A percentile compares a stretch with the other conserved stretches of the same genome.
phyloP scores from a whole-genome alignment of 352 stramenopile species.

The Plasmopara halstedii region DNA sequence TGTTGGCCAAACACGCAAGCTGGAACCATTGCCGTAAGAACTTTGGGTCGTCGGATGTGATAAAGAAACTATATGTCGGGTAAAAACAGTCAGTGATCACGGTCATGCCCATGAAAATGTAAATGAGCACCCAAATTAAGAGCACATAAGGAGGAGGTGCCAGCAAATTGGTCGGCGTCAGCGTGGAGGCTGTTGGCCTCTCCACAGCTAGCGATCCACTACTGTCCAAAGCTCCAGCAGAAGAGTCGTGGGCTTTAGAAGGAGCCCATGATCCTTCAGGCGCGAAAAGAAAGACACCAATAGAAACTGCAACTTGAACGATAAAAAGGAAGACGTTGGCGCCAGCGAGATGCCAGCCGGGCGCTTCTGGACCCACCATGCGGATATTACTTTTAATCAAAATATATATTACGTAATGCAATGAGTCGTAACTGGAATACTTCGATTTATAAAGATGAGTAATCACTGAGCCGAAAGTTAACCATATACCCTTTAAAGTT shows the following conservation, averaged over 20 bases:
- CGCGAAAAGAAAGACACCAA: slow-evolving; percentile 22
- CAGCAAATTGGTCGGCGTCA: slow-evolving; percentile 28
- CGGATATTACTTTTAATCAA: neutral
- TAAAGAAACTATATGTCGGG: slow-evolving; percentile 49
- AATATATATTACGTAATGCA: slow-evolving; percentile 1
- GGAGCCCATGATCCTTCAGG: slow-evolving; percentile 26
- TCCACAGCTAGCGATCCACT: slow-evolving; percentile 14
- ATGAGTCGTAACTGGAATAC: slow-evolving; percentile 4
- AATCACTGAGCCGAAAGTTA: slow-evolving; percentile 11
- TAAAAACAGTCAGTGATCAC: slow-evolving; percentile 47
- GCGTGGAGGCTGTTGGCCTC: slow-evolving; percentile 15
- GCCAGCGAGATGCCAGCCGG: slow-evolving; percentile 16
- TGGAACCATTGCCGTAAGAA: slow-evolving; percentile 49
- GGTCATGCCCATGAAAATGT: slow-evolving; percentile 34
- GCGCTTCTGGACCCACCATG: slow-evolving; percentile 15
- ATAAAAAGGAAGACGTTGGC: slow-evolving; percentile 29
- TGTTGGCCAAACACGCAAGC: slow-evolving; percentile 43
- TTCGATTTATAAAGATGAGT: slow-evolving; percentile 8
- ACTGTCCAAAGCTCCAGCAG: slow-evolving; percentile 13
- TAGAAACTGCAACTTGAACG: slow-evolving; percentile 17
- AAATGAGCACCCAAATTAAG: slow-evolving; percentile 50
- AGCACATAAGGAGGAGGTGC: slow-evolving; percentile 38
- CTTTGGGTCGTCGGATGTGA: slow-evolving; percentile 34
- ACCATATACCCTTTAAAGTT: slow-evolving; percentile 21
- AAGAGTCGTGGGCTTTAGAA: neutral